Base-by-base conservation (phyloP, 305 asterid genomes). In the Fraxinus latifolia region DNA sequence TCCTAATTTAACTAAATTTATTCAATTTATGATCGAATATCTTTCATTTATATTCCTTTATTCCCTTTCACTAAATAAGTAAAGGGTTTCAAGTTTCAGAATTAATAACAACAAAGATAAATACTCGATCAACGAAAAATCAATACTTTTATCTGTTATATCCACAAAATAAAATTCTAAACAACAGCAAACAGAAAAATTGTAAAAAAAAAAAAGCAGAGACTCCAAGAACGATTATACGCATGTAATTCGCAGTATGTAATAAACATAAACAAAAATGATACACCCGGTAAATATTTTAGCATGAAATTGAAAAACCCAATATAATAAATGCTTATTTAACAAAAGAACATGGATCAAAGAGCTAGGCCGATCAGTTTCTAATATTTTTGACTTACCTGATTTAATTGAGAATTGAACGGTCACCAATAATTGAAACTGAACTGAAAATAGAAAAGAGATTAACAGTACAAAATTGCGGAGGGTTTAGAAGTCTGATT, bases 251-350 rank as follows among this genome's bases (percentile, higher is more conserved):
- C 7, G 29, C 29, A 2, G 68, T 21, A 17, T 7, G 23, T 58
- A 55, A 5, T 55, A 19, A 17, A 58, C 29, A 19, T 58, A 21
- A 1, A 67, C 36, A 23, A 67, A 67, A 67, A 21, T 1, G 17
- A 25, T 23, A 76, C 82, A 76, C 79, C 85, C 82, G 76, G 19
- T 71, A 76, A 87, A 84, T 83, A 87, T 83, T 84, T 84, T 85
- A 85, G 29, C 80, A 77, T 39, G 82, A 7, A 82, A 87, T 42
- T 12, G 75, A 34, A 78, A 76, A 37, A 73, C 68, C 68, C 71
- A 78, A 39, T 67, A 42, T n/a, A 76, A 36, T 3, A 78, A 78
- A 32, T 42, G 81, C 12, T 39, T 77, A 80, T 37, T 71, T 60
- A 79, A 76, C 34, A 67, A 75, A 86, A 84, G 81, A 87, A 42